Evolutionary conservation across 2,329 filamentous ascomycete genomes (phyloP), one percentile per base, ranked within the genome.

Genomic region (Boeremia lycopersici): DNA sequence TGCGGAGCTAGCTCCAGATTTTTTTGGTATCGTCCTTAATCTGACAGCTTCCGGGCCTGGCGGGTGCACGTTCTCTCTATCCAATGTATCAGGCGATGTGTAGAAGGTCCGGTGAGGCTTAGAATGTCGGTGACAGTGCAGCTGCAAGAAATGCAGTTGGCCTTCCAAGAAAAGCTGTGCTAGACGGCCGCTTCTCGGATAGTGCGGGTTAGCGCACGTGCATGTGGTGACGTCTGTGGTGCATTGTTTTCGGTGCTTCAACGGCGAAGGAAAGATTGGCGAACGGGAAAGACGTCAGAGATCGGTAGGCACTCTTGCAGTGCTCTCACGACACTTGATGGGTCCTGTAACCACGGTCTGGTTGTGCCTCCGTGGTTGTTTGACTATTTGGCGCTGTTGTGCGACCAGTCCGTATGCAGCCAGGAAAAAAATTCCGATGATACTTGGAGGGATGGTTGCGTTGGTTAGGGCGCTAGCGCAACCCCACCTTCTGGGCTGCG

Each of bases 121-220:
- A 47, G 57, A 59, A 49, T 23, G 54, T 48, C 47, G 50, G 44
- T 45, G 59, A 53, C 12, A 35, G 56, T 38, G 38, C 55, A 41
- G 63, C 65, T 70, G 68, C 68, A 68, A 45, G 57, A 61, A 48
- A 54, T 68, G 68, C 63, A 44, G 51, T 55, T 60, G 44, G 60
- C 58, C 63, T 70, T 68, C 68, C 67, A 56, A 56, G 66, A 69
- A 62, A 66, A 68, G 67, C 53, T 45, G 50, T 61, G 55, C 63
- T 57, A 62, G 48, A 61, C 51, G 67, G 62, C 47, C 53, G 46
- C 51, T 65, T 49, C 64, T 60, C 62, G 66, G 62, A 57, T 63
- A 49, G 58, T 46, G 56, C 63, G 59, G 61, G 46, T 38, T 41
- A 33, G 25, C 57, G 65, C 64, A 66, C 65, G 63, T 68, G 62